These are phyloP conservation scores for Saccharomyces paradoxus DNA, from an alignment of 805 yeast genomes.

Conservation along the genomic window DNA sequence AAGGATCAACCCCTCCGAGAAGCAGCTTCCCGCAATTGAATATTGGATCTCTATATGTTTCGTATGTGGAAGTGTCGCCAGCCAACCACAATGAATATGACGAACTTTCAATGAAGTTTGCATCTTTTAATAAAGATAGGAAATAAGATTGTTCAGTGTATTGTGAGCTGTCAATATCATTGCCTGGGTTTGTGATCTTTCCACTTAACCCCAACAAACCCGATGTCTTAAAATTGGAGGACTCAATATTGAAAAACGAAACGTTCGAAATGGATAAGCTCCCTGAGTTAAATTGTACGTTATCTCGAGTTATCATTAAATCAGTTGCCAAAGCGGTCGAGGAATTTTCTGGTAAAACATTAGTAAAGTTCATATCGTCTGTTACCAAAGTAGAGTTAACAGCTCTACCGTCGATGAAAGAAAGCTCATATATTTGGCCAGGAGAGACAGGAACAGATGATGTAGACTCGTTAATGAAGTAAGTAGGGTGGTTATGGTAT, in stretches of 20 bases:
- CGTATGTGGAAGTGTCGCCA: conserved; percentile 12
- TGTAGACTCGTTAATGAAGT: conserved; percentile 12
- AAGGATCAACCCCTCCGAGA: conserved; percentile 52
- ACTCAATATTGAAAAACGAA: conserved; percentile 34
- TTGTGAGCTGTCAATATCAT: conserved; percentile 10
- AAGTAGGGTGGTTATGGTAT: conserved; percentile 11
- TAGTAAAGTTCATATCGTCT: conserved; percentile 18
- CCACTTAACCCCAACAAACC: conserved; percentile 46
- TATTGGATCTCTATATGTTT: conserved; percentile 3
- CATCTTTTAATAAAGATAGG: conserved; percentile 28
- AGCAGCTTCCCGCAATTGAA: conserved; percentile 33
- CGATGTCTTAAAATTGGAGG: conserved; percentile 27
- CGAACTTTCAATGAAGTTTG: conserved; percentile 30
- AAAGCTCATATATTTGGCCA: conserved; percentile 8
- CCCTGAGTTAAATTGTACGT: background rate
- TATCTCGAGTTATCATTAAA: background rate
- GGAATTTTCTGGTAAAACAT: background rate
- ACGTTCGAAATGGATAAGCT: conserved; percentile 17
- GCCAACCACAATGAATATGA: conserved; percentile 41
- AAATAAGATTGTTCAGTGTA: conserved; percentile 25
- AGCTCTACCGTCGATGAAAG: conserved; percentile 19
- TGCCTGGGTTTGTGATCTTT: conserved; percentile 9
- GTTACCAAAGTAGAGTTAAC: conserved; percentile 19
- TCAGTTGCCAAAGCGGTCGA: background rate
- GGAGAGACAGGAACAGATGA: conserved; percentile 8